A percentile compares a stretch with the other conserved stretches of the same genome.
These are phyloP conservation scores for Phytomonas francai DNA, from an alignment of 208 protist genomes.

Conservation along the genomic window DNA sequence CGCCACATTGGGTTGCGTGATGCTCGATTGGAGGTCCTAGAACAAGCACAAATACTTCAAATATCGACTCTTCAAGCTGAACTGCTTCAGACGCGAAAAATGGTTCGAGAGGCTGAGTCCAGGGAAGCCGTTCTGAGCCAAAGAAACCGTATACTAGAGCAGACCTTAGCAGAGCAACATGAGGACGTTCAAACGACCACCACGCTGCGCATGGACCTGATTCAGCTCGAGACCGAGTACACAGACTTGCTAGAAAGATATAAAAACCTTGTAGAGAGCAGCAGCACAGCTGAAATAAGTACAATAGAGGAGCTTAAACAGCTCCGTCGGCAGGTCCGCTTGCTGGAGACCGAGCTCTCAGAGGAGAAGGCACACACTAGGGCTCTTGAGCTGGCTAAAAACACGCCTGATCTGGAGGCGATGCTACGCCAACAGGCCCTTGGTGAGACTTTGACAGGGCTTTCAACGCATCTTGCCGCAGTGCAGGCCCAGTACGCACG, in stretches of 20 bases:
- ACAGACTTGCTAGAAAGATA: conserved; percentile 20
- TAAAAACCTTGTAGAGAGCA: conserved; percentile 17
- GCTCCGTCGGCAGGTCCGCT: conserved; percentile 23
- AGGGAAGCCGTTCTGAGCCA: conserved; percentile 25
- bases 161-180: conserved; percentile 15
- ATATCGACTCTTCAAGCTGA: conserved; percentile 2
- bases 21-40: neutral
- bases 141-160: conserved; percentile 14
- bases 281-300: conserved; percentile 13
- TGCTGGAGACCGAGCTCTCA: conserved; percentile 20
- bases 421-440: conserved; percentile 29
- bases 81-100: neutral
- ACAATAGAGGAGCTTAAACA: conserved; percentile 19
- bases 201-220: conserved; percentile 14
- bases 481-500: conserved; percentile 18
- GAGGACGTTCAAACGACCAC: conserved; percentile 11
- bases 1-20: neutral
- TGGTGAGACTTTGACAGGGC: conserved; percentile 22
- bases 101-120: conserved; percentile 27
- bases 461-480: conserved; percentile 29
- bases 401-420: conserved; percentile 18
- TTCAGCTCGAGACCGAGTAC: conserved; percentile 20
- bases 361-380: conserved; percentile 17
- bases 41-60: neutral
- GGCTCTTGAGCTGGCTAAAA: conserved; percentile 13